phyloP scores from a whole-genome alignment of 2,329 filamentous ascomycete genomes.

The Pseudogymnoascus sp. region DNA sequence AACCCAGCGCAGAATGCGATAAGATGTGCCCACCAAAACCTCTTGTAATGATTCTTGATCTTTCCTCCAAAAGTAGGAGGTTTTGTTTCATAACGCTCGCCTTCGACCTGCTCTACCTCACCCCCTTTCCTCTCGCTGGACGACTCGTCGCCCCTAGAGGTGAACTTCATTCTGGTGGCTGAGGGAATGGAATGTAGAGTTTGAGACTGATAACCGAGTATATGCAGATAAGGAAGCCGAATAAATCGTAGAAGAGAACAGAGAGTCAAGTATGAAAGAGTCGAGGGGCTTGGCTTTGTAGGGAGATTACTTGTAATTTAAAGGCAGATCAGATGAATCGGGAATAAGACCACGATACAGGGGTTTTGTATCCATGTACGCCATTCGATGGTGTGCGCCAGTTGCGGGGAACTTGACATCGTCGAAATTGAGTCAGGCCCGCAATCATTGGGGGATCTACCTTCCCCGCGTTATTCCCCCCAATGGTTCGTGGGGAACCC shows the following conservation, averaged over 20 bases:
- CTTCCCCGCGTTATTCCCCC: neutral
- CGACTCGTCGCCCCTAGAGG: neutral
- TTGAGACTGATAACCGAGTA: neutral
- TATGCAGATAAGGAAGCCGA: neutral
- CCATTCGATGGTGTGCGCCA: neutral
- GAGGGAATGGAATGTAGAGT: neutral
- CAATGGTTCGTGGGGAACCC: neutral
- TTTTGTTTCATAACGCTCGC: neutral
- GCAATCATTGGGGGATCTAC: neutral
- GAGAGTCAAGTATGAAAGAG: neutral
- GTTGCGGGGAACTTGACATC: neutral
- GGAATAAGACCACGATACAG: neutral
- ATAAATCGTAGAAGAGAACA: neutral
- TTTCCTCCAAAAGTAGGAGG: constrained; percentile 15
- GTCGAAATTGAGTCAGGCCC: neutral
- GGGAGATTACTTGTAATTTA: neutral
- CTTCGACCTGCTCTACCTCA: constrained; percentile 15
- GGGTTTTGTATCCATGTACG: neutral
- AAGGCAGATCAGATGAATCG: neutral
- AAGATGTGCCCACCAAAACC: constrained; percentile 47
- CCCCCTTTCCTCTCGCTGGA: constrained; percentile 10
- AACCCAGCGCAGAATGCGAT: constrained; percentile 42
- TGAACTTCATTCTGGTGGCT: neutral
- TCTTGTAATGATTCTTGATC: constrained; percentile 25
- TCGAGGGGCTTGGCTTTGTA: neutral